Conservation (phyloP, 2,329 filamentous ascomycete species). For the Aureobasidium mangrovei region DNA sequence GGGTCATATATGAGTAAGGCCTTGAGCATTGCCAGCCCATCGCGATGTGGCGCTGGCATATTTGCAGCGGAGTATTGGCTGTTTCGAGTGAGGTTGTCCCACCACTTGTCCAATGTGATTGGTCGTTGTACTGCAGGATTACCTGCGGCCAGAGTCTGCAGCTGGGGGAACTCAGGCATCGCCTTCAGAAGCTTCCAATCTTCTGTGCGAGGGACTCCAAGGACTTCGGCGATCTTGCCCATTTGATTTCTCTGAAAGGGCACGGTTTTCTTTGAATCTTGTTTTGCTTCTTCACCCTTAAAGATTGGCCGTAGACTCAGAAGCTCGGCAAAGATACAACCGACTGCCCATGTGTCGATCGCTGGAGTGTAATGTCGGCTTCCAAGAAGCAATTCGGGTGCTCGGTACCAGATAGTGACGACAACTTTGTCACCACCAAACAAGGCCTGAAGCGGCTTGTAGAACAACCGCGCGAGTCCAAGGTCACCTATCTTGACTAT, state of each 20-base stretch:
- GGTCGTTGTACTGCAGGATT: constrained; percentile 44
- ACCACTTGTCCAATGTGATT: constrained; percentile 60
- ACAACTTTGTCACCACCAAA: constrained; percentile 96
- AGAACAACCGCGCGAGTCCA: constrained; percentile 82
- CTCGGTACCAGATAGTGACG: constrained; percentile 98
- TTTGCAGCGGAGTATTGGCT: constrained; percentile 36
- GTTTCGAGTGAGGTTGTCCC: constrained; percentile 39
- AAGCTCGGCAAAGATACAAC: constrained; percentile 94
- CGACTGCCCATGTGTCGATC: constrained; percentile 94
- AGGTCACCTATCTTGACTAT: constrained; percentile 93
- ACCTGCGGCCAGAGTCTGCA: constrained; percentile 31
- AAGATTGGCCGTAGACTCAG: constrained; percentile 88
- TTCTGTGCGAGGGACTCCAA: constrained; percentile 82
- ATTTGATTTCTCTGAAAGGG: constrained; percentile 98
- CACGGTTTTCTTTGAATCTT: constrained; percentile 96
- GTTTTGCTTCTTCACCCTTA: constrained; percentile 97
- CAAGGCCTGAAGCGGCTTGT: constrained; percentile 84
- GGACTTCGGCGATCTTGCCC: constrained; percentile 96
- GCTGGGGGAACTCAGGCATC: constrained; percentile 69
- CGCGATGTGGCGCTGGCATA: constrained; percentile 50
- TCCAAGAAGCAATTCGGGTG: constrained; percentile 84
- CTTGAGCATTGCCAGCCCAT: constrained; percentile 62
- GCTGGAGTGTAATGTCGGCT: constrained; percentile 95
- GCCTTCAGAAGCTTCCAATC: constrained; percentile 75
- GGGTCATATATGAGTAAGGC: constrained; percentile 90